Conservation (phyloP, 2,329 filamentous ascomycete species). For the Nigrospora osmanthi region DNA sequence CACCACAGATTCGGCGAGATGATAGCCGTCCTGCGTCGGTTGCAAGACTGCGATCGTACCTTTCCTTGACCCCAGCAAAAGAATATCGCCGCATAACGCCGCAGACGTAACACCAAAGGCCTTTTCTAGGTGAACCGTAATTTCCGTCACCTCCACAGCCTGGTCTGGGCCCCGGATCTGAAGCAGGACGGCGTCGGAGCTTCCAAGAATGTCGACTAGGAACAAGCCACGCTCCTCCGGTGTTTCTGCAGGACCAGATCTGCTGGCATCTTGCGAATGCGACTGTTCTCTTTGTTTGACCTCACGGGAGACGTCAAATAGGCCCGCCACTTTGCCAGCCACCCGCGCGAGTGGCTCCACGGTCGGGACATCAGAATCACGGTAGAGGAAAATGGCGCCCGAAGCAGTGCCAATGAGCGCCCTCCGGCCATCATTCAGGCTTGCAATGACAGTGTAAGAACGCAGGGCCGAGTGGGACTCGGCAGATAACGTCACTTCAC, state of each 20-base stretch:
- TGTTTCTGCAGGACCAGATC: background rate
- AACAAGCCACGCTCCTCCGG: slow-evolving; percentile 18
- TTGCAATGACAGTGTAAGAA: slow-evolving; percentile 39
- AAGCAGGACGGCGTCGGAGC: slow-evolving; percentile 33
- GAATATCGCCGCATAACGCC: slow-evolving; percentile 26
- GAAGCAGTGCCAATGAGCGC: slow-evolving; percentile 41
- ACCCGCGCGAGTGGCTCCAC: slow-evolving; percentile 29
- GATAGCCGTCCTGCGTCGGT: slow-evolving; percentile 11
- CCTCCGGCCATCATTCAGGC: slow-evolving; percentile 23
- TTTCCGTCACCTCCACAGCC: slow-evolving; percentile 17
- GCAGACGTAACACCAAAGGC: slow-evolving; percentile 43
- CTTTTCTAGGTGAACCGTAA: slow-evolving; percentile 31
- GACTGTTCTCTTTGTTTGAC: background rate
- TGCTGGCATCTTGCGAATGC: too few relatives aligned
- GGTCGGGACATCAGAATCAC: slow-evolving; percentile 11
- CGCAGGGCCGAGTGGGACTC: slow-evolving; percentile 27
- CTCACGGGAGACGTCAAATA: slow-evolving; percentile 30
- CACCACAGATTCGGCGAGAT: slow-evolving; percentile 21
- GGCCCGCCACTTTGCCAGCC: slow-evolving; percentile 41
- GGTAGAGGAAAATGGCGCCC: slow-evolving; percentile 39
- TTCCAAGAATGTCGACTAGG: slow-evolving; percentile 38
- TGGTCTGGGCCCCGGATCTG: slow-evolving; percentile 21
- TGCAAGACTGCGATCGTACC: slow-evolving; percentile 36
- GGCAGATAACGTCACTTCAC: slow-evolving; percentile 28
- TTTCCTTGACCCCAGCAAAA: slow-evolving; percentile 47